Evolutionary conservation across 805 yeast genomes (phyloP).

Genomic region (Zygotorulaspora danielsina): DNA sequence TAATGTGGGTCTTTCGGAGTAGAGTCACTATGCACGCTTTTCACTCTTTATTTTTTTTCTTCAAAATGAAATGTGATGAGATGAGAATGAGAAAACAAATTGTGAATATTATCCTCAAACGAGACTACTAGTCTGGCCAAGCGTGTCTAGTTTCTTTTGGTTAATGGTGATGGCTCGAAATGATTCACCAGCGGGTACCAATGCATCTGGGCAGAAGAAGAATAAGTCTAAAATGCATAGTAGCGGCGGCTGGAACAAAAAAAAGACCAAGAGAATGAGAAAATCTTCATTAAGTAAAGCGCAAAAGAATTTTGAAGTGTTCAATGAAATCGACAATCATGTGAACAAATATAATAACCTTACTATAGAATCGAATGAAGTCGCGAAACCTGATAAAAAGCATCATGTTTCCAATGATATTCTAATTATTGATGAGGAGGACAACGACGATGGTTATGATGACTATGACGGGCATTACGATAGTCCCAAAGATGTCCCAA

Average conservation of each 20-base stretch:
- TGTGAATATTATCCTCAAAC: too few relatives aligned
- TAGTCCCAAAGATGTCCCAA: conserved; percentile 20
- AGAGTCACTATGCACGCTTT: conserved; percentile 8
- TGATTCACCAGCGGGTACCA: conserved; percentile 9
- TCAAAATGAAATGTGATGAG: conserved; percentile 4
- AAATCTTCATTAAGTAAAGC: conserved; percentile 33
- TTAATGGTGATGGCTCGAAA: conserved; percentile 10
- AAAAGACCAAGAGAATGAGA: conserved; percentile 25
- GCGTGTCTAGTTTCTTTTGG: too few relatives aligned
- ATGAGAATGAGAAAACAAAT: too few relatives aligned
- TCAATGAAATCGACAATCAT: conserved; percentile 24
- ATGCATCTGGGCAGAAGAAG: conserved; percentile 5
- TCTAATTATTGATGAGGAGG: conserved; percentile 10
- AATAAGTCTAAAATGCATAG: conserved; percentile 7
- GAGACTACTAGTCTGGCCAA: too few relatives aligned
- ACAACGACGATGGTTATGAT: conserved; percentile 24
- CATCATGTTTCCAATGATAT: conserved; percentile 11
- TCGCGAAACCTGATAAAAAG: conserved; percentile 5
- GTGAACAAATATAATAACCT: conserved; percentile 31
- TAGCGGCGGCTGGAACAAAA: conserved; percentile 11
- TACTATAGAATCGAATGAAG: conserved; percentile 10
- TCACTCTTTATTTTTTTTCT: conserved; percentile 2
- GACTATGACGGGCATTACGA: conserved; percentile 30
- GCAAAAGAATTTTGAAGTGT: conserved; percentile 29
- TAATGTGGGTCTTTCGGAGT: background rate